phyloP scores from a whole-genome alignment of 768 basidiomycete genomes.

The Lentinula detonsa region DNA sequence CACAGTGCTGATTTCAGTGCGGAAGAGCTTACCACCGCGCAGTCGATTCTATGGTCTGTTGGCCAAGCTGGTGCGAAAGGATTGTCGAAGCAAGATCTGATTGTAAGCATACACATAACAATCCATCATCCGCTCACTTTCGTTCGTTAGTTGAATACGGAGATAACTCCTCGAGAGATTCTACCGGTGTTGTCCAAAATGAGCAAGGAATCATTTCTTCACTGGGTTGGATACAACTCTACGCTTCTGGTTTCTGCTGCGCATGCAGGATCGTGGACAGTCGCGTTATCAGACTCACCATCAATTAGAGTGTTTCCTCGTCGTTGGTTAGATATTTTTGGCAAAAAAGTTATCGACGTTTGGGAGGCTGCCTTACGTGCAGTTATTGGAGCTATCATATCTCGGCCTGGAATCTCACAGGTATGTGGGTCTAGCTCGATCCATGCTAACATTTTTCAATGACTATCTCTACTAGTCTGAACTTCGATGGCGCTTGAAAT shows the following conservation, averaged over 20 bases:
- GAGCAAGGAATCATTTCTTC: constrained; percentile 40
- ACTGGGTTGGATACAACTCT: constrained; percentile 60
- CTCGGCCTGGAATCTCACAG: constrained; percentile 71
- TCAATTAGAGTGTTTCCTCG: constrained; percentile 52
- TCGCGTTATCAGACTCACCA: constrained; percentile 40
- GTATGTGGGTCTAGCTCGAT: constrained; percentile 30
- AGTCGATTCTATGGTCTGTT: constrained; percentile 29
- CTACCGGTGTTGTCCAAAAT: constrained; percentile 33
- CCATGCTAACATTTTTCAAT: background rate
- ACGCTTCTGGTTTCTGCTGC: constrained; percentile 52
- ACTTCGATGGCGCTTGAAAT: constrained; percentile 63
- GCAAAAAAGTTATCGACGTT: constrained; percentile 47
- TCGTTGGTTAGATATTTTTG: constrained; percentile 74
- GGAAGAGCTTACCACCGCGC: constrained; percentile 22
- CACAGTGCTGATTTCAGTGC: constrained; percentile 21
- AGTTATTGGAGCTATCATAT: constrained; percentile 58
- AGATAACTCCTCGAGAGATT: constrained; percentile 13
- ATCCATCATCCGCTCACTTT: background rate
- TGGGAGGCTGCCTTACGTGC: constrained; percentile 74
- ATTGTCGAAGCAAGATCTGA: constrained; percentile 28
- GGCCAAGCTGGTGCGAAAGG: constrained; percentile 31
- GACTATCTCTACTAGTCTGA: constrained; percentile 41
- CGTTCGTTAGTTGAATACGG: constrained; percentile 14
- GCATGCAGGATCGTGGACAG: constrained; percentile 49
- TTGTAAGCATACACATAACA: constrained; percentile 21